These are phyloP conservation scores for Miscanthus lutarioriparius DNA, from an alignment of 176 grass and related monocot species.

Conservation along the genomic window DNA sequence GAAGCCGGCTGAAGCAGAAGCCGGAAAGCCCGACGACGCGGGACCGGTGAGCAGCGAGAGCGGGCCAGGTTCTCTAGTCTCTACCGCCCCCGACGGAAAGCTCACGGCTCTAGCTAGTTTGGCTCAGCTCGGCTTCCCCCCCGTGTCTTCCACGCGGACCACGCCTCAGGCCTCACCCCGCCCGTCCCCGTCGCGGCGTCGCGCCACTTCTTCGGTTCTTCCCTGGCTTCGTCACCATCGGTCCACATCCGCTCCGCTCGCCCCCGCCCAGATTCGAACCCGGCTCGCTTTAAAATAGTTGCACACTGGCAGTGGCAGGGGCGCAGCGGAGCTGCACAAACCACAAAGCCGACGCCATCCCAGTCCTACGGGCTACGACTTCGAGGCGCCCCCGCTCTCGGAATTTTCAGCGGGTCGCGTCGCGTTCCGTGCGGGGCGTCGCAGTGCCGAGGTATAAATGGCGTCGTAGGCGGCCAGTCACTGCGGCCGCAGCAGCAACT, in stretches of 20 bases:
- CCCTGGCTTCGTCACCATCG: background rate
- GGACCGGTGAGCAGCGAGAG: too few relatives aligned
- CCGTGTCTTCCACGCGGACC: background rate
- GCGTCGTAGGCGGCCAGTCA: background rate
- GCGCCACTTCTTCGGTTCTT: background rate
- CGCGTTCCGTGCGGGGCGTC: background rate
- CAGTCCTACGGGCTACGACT: slow-evolving; percentile 24
- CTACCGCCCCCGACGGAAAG: too few relatives aligned
- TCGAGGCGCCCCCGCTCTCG: slow-evolving; percentile 35
- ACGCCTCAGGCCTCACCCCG: slow-evolving; percentile 5
- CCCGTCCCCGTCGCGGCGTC: background rate
- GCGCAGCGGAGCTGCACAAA: background rate
- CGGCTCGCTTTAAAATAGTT: background rate
- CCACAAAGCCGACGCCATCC: background rate
- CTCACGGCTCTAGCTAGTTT: too few relatives aligned
- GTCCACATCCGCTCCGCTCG: background rate
- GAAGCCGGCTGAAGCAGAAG: too few relatives aligned
- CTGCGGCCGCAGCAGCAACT: background rate
- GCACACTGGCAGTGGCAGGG: background rate
- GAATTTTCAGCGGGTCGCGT: slow-evolving; percentile 16
- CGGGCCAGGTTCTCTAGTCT: too few relatives aligned
- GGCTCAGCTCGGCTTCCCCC: too few relatives aligned
- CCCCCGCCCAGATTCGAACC: background rate
- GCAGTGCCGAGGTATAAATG: slow-evolving; percentile 16
- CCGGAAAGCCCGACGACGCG: too few relatives aligned